Conservation (phyloP, 495 filamentous ascomycete genomes). For the Immersiella caudata region DNA sequence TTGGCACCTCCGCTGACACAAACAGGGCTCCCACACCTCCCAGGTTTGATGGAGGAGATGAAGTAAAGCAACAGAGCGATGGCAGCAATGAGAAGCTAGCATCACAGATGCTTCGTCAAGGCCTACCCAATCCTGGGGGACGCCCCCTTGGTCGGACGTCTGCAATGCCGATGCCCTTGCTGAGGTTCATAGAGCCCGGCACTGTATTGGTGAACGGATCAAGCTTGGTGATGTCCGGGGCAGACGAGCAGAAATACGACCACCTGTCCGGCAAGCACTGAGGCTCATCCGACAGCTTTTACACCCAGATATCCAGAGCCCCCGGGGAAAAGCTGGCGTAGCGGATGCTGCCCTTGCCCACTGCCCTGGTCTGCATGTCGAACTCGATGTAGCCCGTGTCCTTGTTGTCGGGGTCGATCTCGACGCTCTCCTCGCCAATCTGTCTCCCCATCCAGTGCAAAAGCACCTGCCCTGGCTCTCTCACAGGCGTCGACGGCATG, state of each 20-base stretch:
- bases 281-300: neutral
- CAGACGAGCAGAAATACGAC: neutral
- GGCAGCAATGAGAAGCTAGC: too few relatives aligned
- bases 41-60: neutral
- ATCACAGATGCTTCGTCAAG: too few relatives aligned
- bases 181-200: neutral
- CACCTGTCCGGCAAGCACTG: neutral
- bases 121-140: too few relatives aligned
- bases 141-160: too few relatives aligned
- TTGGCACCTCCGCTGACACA: neutral
- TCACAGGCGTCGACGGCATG: neutral
- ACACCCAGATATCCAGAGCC: neutral
- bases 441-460: conserved; percentile 15
- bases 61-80: neutral
- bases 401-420: conserved; percentile 13
- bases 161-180: neutral
- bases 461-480: neutral
- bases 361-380: neutral
- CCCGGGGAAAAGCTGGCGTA: neutral
- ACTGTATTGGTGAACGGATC: neutral
- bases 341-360: neutral
- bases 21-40: neutral
- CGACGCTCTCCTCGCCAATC: conserved; percentile 8
- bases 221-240: neutral
- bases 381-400: neutral